Evolutionary conservation across 768 basidiomycete species (phyloP), one percentile per base, ranked within the genome.

Genomic region (Peribolospora baueri): DNA sequence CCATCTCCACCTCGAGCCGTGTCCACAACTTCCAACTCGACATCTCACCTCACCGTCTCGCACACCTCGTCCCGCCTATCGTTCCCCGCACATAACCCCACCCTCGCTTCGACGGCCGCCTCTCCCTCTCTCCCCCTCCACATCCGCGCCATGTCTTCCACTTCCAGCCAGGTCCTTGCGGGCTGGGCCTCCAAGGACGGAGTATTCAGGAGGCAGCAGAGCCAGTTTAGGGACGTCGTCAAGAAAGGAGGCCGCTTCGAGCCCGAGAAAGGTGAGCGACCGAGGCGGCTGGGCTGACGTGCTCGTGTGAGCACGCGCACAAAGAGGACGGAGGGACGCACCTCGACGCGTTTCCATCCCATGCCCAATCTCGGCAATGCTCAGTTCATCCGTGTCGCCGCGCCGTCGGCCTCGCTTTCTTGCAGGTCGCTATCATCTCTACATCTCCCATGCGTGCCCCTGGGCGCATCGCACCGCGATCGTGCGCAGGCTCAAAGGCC

Each of bases 391-490:
- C 11, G 14, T 46, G 11, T 11, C 14, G 46, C 11, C 46, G 14
- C 14, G 46, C 46, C 14, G 14, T 11, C 14, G 46, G 14, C 11
- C 11, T 46, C 11, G 11, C 11, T 46, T 11, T 25, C 25, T 25
- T 25, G 25, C 25, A 25, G 25, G 78, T 57, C 80, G 90, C 48
- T 95, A 95, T 66, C 83, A 84, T 61, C 82, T 91, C 60, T 91
- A 84, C 62, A 83, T 93, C 56, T 82, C 82, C 4, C 77, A 79
- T 59, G 78, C 81, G 2, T 95, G 87, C 62, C 87, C 91, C 7
- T 97, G 90, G 91, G 91, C 91, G 0, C 85, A 86, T 37, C 75
- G 91, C 60, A 76, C 88, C 4, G 71, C 93, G 58, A 93, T 97
- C 61, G 72, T 81, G 3, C 75, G 90, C 60, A 79, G 86, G 68